Base-by-base conservation (phyloP, 179 eudicot genomes). In the Patellifolia procumbens region DNA sequence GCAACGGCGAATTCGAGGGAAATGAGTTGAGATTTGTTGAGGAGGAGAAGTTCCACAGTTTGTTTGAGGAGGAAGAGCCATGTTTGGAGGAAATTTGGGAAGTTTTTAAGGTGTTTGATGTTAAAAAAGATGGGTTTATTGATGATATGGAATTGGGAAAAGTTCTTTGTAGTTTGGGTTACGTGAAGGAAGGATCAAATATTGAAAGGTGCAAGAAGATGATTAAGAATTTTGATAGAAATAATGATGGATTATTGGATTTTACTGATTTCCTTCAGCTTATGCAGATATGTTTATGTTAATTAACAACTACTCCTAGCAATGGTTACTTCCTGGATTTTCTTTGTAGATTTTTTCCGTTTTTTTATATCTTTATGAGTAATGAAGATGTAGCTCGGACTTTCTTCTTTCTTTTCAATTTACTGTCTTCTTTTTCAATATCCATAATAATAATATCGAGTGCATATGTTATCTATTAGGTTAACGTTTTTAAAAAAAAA, bases 101-200 rank as follows among this genome's bases (percentile, higher is more conserved):
- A 71, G 90, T 81, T 7, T 90, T 88, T 70, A 74, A 61, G n/a
- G 77, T 90, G 73, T 90, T 90, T 68, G 91, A 88, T 74, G 78
- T 69, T 48, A 88, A 90, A 13, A 61, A 37, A 60, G 91, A 90
- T 78, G 90, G 93, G 49, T 86, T 82, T 39, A 87, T 90, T 49
- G 93, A 87, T 80, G 86, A 82, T 5, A 26, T 56, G 19, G 93
- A 88, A 31, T 60, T 90, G 75, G 68, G 74, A 45, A 80, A 69
- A 65, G 81, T 90, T 43, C 75, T 90, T 48, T 76, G 63, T 48
- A 58, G 29, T n/a, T 49, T 90, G 74, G 91, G 91, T 1, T 74
- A 79, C 9, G 7, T 22, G 1, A 80, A 74, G n/a, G 78, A 81
- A 72, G 73, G 64, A 22, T 85, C 81, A 17, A 78, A 89, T 46